These are phyloP conservation scores for Fraxinus floribunda DNA, from an alignment of 305 asterid genomes.

Conservation along the genomic window DNA sequence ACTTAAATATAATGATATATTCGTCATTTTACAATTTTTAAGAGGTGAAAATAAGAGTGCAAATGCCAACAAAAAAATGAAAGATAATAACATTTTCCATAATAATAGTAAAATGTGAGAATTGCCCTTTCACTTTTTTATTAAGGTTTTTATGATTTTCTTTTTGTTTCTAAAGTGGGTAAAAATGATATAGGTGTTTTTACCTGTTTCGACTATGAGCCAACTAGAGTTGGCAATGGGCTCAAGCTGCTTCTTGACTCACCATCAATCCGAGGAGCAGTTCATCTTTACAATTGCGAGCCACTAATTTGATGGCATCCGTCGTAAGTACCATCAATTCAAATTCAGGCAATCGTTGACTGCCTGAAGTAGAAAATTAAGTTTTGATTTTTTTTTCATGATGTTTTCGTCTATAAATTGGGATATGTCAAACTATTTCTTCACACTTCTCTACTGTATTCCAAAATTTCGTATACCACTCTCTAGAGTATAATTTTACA, in stretches of 20 bases:
- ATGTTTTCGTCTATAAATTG: not conserved
- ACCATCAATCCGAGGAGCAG: not conserved
- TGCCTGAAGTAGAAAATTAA: not conserved
- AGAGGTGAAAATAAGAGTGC: too few relatives aligned
- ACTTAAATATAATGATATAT: too few relatives aligned
- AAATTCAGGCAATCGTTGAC: not conserved
- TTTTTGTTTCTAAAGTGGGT: not conserved
- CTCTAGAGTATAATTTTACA: not conserved
- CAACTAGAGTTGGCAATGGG: not conserved
- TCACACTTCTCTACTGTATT: not conserved
- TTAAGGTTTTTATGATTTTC: too few relatives aligned
- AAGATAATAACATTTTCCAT: too few relatives aligned
- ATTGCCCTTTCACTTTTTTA: too few relatives aligned
- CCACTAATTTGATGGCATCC: not conserved
- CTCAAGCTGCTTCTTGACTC: not conserved
- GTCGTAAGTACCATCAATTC: not conserved
- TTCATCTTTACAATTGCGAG: not conserved
- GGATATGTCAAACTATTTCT: not conserved
- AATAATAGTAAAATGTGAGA: too few relatives aligned
- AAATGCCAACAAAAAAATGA: too few relatives aligned
- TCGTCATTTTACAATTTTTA: too few relatives aligned
- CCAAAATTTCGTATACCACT: not conserved
- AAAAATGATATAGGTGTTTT: not conserved
- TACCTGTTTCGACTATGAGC: not conserved
- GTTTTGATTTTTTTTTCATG: not conserved